These are phyloP conservation scores for Cucurbita argyrosperma DNA, from an alignment of 306 rosid species.

Conservation along the genomic window DNA sequence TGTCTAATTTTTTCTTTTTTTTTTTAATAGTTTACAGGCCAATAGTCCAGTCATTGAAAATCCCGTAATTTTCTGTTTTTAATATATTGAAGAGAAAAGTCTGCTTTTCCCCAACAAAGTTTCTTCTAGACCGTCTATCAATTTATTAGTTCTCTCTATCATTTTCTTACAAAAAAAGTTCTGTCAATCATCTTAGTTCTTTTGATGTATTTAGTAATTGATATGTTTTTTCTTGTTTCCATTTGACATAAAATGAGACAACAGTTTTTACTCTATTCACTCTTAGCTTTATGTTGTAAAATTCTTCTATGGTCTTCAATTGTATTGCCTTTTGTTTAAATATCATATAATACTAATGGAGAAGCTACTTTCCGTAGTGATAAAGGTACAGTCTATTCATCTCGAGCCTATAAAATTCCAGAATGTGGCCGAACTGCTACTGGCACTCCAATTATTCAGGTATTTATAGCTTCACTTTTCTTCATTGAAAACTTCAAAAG, in stretches of 20 bases:
- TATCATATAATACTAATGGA: background rate
- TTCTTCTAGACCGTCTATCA: background rate
- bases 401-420: conserved; percentile 91
- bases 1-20: background rate
- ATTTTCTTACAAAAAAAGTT: no score
- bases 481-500: background rate
- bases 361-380: conserved; percentile 38
- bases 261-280: no score
- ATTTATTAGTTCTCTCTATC: background rate
- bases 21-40: background rate
- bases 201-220: background rate
- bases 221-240: background rate
- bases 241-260: no score
- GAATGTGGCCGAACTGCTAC: conserved; percentile 86
- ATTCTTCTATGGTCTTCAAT: background rate
- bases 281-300: no score
- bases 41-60: background rate
- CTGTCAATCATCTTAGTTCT: background rate
- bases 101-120: background rate
- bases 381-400: conserved; percentile 83
- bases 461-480: conserved; percentile 12
- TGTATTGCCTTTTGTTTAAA: background rate
- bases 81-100: background rate
- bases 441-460: conserved; percentile 87
- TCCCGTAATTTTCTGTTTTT: background rate